These are phyloP conservation scores for Paraleonurus japonicus DNA, from an alignment of 257 asterid genomes.

Conservation along the genomic window DNA sequence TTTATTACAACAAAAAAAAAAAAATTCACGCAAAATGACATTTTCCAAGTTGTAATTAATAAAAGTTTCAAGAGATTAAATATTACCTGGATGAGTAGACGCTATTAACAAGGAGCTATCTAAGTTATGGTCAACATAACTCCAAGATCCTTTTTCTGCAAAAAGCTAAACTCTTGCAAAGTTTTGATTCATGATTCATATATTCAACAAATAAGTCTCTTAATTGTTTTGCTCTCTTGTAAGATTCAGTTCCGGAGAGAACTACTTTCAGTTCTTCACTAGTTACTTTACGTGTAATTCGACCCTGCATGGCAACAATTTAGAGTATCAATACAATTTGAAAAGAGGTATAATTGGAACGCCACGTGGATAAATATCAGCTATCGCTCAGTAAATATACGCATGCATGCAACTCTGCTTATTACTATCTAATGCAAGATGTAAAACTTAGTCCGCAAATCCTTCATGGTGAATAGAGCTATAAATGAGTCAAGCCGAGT, in stretches of 20 bases:
- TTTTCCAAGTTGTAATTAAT: background rate
- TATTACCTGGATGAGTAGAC: constrained; percentile 9
- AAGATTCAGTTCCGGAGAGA: constrained; percentile 28
- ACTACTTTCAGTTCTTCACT: constrained; percentile 18
- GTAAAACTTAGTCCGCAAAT: background rate
- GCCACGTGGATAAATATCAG: background rate
- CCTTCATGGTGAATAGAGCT: no score
- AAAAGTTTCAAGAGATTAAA: background rate
- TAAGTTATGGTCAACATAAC: constrained; percentile 11
- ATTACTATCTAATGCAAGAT: background rate
- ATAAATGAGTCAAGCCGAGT: no score
- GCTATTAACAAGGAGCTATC: background rate
- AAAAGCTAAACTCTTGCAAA: constrained; percentile 22
- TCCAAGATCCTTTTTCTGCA: constrained; percentile 8
- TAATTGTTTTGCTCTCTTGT: constrained; percentile 24
- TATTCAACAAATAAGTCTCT: constrained; percentile 24
- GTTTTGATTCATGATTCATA: constrained; percentile 23
- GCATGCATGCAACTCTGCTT: background rate
- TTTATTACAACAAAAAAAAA: background rate
- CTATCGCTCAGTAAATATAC: background rate
- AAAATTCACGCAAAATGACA: background rate
- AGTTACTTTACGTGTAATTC: background rate
- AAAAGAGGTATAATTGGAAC: constrained; percentile 1
- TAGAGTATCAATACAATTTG: background rate
- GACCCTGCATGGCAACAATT: constrained; percentile 27